Base-by-base conservation (phyloP, 2,329 filamentous ascomycete genomes). In the Trichophyton simii region DNA sequence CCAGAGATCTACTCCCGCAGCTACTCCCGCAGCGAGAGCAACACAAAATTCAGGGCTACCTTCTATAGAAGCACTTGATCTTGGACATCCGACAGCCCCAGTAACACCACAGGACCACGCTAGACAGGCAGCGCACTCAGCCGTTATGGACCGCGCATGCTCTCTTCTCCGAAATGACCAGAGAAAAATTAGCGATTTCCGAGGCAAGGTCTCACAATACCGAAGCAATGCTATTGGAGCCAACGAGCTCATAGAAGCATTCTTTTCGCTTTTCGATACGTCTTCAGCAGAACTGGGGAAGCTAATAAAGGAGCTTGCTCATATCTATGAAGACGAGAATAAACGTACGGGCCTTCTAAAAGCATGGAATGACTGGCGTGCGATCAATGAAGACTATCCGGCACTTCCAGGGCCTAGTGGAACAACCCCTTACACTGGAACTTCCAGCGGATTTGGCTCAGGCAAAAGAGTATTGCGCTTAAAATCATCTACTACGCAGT, bases 361-460 rank as follows among this genome's bases (percentile, higher is more conserved):
- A 68, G 89, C 91, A 0, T 96, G 92, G 91, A 89, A 90, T 67
- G 89, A 96, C 74, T 96, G 92, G 89, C 89, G 89, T 55, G 91
- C 91, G 42, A 94, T 95, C 75, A 95, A 95, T 66, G 91, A 96
- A 73, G 91, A 96, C 72, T 97, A 96, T 67, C 92, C 92, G 0
- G 89, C 88, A 1, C 78, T 97, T 0, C 91, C 92, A 0, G 87
- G 87, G 0, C 81, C 89, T 0, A 82, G 83, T 60, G 87, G 87
- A 58, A 83, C 87, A 74, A 80, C 85, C 42, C 85, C 86, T 28
- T 77, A 76, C 3, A 73, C 79, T 54, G 74, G 76, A 25, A 71
- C 73, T 67, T 67, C 71, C 62, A 83, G 87, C 63, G 70, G 79
- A 66, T 79, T 80, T 41, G 84, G 84, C 73, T 88, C 80, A 0